These are phyloP conservation scores for Pachyrhizus erosus DNA, from an alignment of 306 rosid species.

Conservation along the genomic window DNA sequence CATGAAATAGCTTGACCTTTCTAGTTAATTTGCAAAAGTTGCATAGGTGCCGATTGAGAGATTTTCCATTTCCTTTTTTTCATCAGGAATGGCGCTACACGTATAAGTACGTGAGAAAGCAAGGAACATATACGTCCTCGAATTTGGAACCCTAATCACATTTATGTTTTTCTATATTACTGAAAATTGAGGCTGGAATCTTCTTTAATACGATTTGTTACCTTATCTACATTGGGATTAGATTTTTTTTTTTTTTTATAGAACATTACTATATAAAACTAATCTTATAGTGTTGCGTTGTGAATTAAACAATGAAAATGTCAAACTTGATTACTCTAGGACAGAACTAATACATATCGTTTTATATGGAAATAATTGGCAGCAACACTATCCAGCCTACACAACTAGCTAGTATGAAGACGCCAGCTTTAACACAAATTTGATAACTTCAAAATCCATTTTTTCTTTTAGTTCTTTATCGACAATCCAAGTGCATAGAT, in stretches of 20 bases:
- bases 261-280: not conserved
- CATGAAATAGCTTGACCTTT: not conserved
- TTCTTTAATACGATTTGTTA: conserved; percentile 2
- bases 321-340: not conserved
- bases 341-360: not conserved
- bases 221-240: not conserved
- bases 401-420: not conserved
- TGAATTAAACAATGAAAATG: not conserved
- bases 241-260: conserved; percentile 1
- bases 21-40: not conserved
- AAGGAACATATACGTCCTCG: not conserved
- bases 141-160: conserved; percentile 24
- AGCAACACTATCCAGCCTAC: not conserved
- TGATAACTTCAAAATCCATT: not conserved
- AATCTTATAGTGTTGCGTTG: not conserved
- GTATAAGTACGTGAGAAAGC: not conserved
- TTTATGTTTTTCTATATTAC: not conserved
- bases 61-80: not conserved
- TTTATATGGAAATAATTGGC: not conserved
- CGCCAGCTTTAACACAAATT: not conserved
- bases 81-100: not conserved
- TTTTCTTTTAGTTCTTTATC: not conserved
- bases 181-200: conserved; percentile 10
- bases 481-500: not conserved
- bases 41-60: not conserved